These are phyloP conservation scores for Cyberlindnera mrakii DNA, from an alignment of 805 yeast species.

Conservation along the genomic window DNA sequence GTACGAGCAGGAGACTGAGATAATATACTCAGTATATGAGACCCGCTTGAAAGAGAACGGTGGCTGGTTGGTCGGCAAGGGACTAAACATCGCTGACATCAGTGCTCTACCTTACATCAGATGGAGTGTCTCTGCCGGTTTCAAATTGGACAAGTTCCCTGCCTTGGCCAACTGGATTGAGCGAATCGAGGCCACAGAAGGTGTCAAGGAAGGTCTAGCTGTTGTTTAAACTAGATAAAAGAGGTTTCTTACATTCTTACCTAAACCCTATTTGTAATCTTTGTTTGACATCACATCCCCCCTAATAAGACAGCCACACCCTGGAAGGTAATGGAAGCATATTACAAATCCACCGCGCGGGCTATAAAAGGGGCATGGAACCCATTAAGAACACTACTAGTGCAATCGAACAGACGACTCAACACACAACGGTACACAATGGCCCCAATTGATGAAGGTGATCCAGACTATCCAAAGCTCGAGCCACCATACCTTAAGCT, in stretches of 20 bases:
- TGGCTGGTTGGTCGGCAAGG: conserved; percentile 53
- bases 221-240: no score
- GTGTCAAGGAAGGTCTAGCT: conserved; percentile 9
- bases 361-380: no score
- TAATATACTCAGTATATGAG: conserved; percentile 48
- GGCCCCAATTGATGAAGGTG: conserved; percentile 19
- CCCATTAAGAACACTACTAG: neutral
- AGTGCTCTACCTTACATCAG: conserved; percentile 41
- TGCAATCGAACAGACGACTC: no score
- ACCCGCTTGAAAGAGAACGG: conserved; percentile 36
- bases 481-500: conserved; percentile 38
- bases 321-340: no score
- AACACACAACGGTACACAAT: neutral
- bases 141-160: conserved; percentile 23
- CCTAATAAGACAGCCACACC: no score
- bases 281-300: no score
- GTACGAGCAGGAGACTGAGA: conserved; percentile 40
- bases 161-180: conserved; percentile 34
- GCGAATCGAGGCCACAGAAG: conserved; percentile 26
- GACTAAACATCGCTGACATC: conserved; percentile 51
- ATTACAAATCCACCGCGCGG: no score
- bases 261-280: no score
- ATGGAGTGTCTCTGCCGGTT: conserved; percentile 29
- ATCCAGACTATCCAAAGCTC: conserved; percentile 25
- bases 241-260: no score